A percentile compares a stretch with the other conserved stretches of the same genome.
These are phyloP conservation scores for Botrytis pseudocinerea DNA, from an alignment of 2,329 filamentous ascomycete species.

Conservation along the genomic window DNA sequence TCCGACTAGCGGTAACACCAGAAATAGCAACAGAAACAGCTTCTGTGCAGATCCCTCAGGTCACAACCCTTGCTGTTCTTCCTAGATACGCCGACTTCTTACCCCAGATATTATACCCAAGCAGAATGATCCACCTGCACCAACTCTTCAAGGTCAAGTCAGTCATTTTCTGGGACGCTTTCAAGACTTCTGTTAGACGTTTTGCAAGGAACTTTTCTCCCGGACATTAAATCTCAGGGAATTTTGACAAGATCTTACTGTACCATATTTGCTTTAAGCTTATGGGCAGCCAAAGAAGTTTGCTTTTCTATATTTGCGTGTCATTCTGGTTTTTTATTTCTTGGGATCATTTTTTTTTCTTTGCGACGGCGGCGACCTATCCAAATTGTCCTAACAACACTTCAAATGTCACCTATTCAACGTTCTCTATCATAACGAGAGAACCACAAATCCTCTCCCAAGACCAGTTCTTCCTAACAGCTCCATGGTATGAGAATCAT, in stretches of 20 bases:
- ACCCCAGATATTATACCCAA: background rate
- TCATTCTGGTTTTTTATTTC: background rate
- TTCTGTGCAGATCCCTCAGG: background rate
- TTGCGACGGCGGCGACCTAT: background rate
- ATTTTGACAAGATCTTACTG: background rate
- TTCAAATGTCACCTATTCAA: background rate
- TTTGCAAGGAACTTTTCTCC: background rate
- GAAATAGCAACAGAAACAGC: background rate
- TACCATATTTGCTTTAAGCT: background rate
- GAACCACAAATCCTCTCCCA: background rate
- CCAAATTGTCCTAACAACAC: background rate
- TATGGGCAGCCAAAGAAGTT: background rate
- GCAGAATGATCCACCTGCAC: background rate
- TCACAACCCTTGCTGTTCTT: background rate
- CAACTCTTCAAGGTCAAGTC: background rate
- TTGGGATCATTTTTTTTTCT: background rate
- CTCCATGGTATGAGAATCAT: background rate
- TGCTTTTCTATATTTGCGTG: background rate
- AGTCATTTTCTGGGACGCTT: background rate
- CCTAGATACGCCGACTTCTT: background rate
- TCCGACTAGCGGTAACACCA: background rate
- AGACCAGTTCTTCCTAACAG: background rate
- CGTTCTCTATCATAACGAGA: background rate
- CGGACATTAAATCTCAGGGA: background rate
- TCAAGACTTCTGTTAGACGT: background rate